A percentile compares a stretch with the other conserved stretches of the same genome.
Conservation (phyloP, 2,329 filamentous ascomycete genomes). For the Diaporthe citri region DNA sequence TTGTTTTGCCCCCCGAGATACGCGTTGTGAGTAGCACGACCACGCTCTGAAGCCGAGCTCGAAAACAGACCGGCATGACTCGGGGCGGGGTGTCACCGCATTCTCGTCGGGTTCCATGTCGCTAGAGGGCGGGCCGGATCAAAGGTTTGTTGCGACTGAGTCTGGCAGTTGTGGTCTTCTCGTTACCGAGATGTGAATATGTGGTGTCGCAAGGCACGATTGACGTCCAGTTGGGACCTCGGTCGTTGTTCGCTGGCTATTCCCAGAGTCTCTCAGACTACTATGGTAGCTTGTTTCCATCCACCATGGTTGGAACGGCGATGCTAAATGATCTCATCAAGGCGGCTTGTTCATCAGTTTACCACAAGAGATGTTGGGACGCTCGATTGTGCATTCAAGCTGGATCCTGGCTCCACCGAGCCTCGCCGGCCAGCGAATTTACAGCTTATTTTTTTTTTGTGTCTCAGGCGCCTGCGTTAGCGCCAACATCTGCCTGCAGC, state of each 20-base stretch:
- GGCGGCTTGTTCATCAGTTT: no score
- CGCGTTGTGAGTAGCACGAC: neutral
- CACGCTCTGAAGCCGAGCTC: constrained; percentile 16
- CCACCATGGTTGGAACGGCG: no score
- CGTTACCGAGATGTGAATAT: neutral
- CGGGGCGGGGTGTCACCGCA: neutral
- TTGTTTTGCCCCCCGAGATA: neutral
- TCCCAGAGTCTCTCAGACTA: neutral
- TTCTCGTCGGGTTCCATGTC: constrained; percentile 11
- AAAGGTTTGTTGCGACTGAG: neutral
- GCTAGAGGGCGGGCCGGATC: neutral
- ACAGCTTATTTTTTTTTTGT: no score
- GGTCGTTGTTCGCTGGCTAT: neutral
- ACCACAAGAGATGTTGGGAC: no score
- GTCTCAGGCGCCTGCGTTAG: neutral
- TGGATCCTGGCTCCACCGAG: no score
- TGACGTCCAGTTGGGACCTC: neutral
- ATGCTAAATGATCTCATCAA: no score
- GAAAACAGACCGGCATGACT: constrained; percentile 15
- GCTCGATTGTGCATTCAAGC: no score
- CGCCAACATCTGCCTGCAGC: neutral
- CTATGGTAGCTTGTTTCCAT: no score
- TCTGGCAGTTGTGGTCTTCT: neutral
- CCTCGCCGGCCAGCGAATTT: no score
- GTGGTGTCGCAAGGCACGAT: neutral